A percentile compares a stretch with the other conserved stretches of the same genome.
Evolutionary conservation across 2,329 filamentous ascomycete genomes (phyloP).

Genomic region (Pseudogymnoascus sp.): DNA sequence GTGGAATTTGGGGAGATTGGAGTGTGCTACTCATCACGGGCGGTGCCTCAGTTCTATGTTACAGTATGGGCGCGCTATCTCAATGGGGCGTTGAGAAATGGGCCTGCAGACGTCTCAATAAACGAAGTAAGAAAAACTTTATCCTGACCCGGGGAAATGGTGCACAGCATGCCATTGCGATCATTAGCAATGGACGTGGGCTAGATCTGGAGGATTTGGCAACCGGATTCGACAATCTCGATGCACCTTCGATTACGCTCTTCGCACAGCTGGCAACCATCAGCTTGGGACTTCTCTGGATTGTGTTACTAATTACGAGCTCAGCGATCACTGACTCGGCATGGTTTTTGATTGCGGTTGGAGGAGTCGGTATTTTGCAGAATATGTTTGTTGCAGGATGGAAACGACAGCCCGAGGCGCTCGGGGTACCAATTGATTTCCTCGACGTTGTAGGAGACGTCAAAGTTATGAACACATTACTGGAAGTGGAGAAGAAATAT

Average conservation of each 20-base stretch:
- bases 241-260: constrained; percentile 7
- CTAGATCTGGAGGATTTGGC: constrained; percentile 37
- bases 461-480: constrained; percentile 8
- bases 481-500: constrained; percentile 9
- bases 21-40: constrained; percentile 33
- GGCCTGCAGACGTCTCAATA: constrained; percentile 29
- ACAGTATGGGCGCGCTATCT: constrained; percentile 29
- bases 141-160: constrained; percentile 35
- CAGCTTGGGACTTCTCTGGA: constrained; percentile 30
- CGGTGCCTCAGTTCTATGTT: constrained; percentile 31
- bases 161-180: constrained; percentile 32
- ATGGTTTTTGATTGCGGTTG: constrained; percentile 35
- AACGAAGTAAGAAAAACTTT: constrained; percentile 20
- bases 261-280: constrained; percentile 13
- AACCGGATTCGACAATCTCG: constrained; percentile 17
- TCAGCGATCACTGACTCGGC: constrained; percentile 30
- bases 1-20: constrained; percentile 13
- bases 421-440: constrained; percentile 12
- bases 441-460: constrained; percentile 3
- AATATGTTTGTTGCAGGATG: constrained; percentile 31
- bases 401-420: constrained; percentile 23
- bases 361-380: constrained; percentile 33
- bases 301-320: constrained; percentile 33
- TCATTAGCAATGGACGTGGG: constrained; percentile 28
- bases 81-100: constrained; percentile 39